phyloP scores from a whole-genome alignment of 2,329 filamentous ascomycete genomes.

The Coniella vitis region DNA sequence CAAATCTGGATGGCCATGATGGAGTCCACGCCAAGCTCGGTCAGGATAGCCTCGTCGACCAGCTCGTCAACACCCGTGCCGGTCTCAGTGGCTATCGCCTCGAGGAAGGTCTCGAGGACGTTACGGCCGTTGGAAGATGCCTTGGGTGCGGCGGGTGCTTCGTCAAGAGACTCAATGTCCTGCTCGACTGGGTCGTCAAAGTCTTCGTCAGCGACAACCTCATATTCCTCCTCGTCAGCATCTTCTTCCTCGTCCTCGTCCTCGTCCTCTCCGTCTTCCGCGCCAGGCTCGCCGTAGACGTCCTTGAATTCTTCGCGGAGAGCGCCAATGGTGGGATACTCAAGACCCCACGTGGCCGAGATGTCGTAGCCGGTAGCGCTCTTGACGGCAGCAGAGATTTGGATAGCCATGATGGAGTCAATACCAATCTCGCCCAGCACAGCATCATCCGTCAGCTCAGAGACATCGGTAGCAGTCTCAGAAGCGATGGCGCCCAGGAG shows the following conservation, averaged over 20 bases:
- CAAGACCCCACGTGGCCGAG: slow-evolving; percentile 8
- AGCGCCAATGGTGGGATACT: slow-evolving; percentile 4
- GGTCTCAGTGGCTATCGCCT: slow-evolving; percentile 19
- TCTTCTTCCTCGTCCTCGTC: neutral
- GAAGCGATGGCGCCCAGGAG: slow-evolving; percentile 9
- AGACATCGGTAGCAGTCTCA: slow-evolving; percentile 15
- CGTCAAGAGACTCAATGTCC: slow-evolving; percentile 1
- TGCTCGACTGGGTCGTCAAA: slow-evolving; percentile 5
- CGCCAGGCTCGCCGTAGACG: slow-evolving; percentile 2
- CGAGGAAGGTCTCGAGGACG: slow-evolving; percentile 11
- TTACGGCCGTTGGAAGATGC: neutral
- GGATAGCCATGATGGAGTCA: slow-evolving; percentile 24
- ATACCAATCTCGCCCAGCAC: slow-evolving; percentile 24
- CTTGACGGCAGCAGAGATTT: slow-evolving; percentile 14
- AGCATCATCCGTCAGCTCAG: slow-evolving; percentile 16
- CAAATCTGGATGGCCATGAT: slow-evolving; percentile 23
- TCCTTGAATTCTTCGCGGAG: slow-evolving; percentile 8
- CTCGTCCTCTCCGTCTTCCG: neutral
- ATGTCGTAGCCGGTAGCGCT: slow-evolving; percentile 6
- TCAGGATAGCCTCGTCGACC: slow-evolving; percentile 16
- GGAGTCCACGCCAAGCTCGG: slow-evolving; percentile 23
- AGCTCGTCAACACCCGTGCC: slow-evolving; percentile 19
- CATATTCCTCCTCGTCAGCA: slow-evolving; percentile 2
- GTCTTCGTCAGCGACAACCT: slow-evolving; percentile 5
- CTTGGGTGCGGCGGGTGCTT: neutral